Evolutionary conservation across 2,329 filamentous ascomycete genomes (phyloP), one percentile per base, ranked within the genome.

Genomic region (Talaromyces sp.): DNA sequence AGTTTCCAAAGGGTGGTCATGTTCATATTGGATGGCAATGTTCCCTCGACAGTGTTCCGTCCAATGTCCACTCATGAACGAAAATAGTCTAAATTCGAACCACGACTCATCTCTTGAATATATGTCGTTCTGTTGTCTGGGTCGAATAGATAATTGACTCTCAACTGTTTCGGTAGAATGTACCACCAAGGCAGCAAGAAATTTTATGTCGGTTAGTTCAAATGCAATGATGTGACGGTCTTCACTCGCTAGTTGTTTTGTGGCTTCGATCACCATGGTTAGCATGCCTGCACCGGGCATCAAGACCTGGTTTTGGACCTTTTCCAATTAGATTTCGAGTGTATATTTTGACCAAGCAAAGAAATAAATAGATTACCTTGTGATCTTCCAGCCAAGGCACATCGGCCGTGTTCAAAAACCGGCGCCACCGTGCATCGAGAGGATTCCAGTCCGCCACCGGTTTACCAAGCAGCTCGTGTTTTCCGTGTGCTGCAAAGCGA

Each of bases 321-420:
- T 33, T 9, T 9, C 9, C 31, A 33, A 33, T 33, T 33, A 33
- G 31, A 1, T 33, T 33, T 33, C 2, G 10, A 3, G 1, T 33
- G 2, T 9, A 33, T 33, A 9, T 33, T 33, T 33, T 7, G 31
- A 33, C 10, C 8, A 33, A 33, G 6, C 67, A 50, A 73, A 72
- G 23, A 23, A 23, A 23, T 23, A 23, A 23, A 23, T 23, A 23
- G 23, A 23, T 23, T 2, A 77, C 61, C 34, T 67, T 65, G 51
- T 77, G 75, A 57, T 70, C 70, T 5, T 34, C 30, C 7, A 77
- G 60, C 75, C 75, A 77, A 1, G 72, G 66, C 7, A 75, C 61
- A 51, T 77, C 73, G 3, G 57, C 58, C 1, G 68, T 61, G 4
- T 65, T 59, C 5, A 77, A 61, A 40, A 69, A 63, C 36, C 74